Conservation (phyloP, 1,139 yeast genomes). For the Protomyces pachydermus region DNA sequence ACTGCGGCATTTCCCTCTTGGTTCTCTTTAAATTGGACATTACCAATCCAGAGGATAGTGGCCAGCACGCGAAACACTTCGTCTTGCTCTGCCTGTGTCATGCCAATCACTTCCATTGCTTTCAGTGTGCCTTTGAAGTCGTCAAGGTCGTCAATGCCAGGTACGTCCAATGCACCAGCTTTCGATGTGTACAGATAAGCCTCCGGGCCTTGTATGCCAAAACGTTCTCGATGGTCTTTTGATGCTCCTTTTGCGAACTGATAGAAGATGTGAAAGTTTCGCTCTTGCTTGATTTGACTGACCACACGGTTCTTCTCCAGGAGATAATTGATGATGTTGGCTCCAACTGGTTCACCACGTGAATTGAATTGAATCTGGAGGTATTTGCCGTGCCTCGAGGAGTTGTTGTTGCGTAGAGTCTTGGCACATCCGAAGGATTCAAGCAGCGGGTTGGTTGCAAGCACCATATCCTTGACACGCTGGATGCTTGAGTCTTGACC, state of each 20-base stretch:
- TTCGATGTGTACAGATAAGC: slow-evolving; percentile 83
- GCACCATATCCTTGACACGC: slow-evolving; percentile 90
- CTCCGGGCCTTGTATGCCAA: slow-evolving; percentile 91
- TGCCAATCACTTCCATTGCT: slow-evolving; percentile 86
- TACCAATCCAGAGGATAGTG: slow-evolving; percentile 90
- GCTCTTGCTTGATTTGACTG: slow-evolving; percentile 81
- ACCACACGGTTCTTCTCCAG: slow-evolving; percentile 95
- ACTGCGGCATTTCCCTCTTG: slow-evolving; percentile 73
- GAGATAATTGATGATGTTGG: slow-evolving; percentile 90
- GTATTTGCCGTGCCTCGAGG: slow-evolving; percentile 96
- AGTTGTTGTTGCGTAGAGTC: slow-evolving; percentile 90
- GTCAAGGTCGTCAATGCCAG: slow-evolving; percentile 72
- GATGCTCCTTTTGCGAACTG: slow-evolving; percentile 92
- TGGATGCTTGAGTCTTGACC: slow-evolving; percentile 57
- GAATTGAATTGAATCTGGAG: slow-evolving; percentile 83
- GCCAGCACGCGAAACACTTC: slow-evolving; percentile 81
- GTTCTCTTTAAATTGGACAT: slow-evolving; percentile 77
- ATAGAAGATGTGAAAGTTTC: slow-evolving; percentile 95
- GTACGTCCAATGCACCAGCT: slow-evolving; percentile 78
- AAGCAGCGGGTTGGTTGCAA: slow-evolving; percentile 92
- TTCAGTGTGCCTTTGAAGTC: slow-evolving; percentile 75
- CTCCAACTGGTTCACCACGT: slow-evolving; percentile 84
- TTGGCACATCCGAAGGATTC: slow-evolving; percentile 99
- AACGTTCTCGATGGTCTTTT: slow-evolving; percentile 71
- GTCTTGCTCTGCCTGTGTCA: slow-evolving; percentile 77